Evolutionary conservation across 1,284 basidiomycete genomes (phyloP).

Genomic region (Puccinia hordei): DNA sequence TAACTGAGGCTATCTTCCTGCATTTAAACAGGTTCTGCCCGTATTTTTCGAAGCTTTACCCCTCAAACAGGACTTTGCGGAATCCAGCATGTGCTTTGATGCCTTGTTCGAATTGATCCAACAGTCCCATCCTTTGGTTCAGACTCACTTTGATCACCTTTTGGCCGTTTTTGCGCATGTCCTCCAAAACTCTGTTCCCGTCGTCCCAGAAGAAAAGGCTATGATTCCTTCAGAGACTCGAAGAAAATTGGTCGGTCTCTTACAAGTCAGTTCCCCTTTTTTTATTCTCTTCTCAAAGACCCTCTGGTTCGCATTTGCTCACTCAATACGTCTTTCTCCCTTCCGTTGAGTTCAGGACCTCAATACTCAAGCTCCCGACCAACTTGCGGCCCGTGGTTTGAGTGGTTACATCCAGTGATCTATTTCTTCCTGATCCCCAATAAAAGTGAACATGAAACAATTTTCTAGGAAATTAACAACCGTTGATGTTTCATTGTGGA

Average conservation of each 20-base stretch:
- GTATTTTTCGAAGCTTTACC: constrained; percentile 81
- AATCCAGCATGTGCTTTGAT: constrained; percentile 74
- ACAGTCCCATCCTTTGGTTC: constrained; percentile 68
- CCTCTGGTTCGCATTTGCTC: too few species aligned
- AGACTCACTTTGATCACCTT: constrained; percentile 77
- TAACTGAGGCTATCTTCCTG: neutral
- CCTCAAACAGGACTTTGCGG: constrained; percentile 81
- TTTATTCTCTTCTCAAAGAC: too few species aligned
- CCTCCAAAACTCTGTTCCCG: constrained; percentile 62
- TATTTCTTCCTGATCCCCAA: too few species aligned
- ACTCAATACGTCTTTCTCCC: too few species aligned
- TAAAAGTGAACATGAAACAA: too few species aligned
- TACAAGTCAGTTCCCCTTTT: constrained; percentile 62
- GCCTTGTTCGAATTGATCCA: constrained; percentile 86
- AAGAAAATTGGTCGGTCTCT: constrained; percentile 72
- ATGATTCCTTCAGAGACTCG: constrained; percentile 75
- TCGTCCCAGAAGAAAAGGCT: constrained; percentile 63
- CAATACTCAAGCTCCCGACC: constrained; percentile 71
- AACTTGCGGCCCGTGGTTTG: constrained; percentile 75
- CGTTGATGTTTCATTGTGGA: too few species aligned
- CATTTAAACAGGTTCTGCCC: constrained; percentile 72
- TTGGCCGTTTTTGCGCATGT: constrained; percentile 81
- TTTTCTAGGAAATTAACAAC: too few species aligned
- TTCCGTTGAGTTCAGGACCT: constrained; percentile 62
- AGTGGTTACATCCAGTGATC: constrained; percentile 55